Base-by-base conservation (phyloP, 805 yeast species). In the Debaryomyces maramus region DNA sequence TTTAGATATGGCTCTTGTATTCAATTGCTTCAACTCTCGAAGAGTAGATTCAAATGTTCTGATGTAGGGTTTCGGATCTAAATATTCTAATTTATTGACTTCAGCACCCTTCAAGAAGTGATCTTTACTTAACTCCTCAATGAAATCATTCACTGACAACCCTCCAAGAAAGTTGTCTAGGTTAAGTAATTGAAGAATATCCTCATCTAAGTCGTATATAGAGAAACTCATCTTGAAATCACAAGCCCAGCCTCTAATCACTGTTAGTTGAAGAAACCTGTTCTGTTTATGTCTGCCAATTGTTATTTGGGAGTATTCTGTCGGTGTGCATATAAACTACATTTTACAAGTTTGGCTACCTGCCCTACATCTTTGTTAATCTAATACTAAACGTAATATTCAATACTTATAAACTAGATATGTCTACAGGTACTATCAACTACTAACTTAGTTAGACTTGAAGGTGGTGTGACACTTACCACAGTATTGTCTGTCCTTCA, bases 401-500 rank as follows among this genome's bases (percentile, higher is more conserved):
- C 19, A n/a, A 22, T n/a, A 33, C 22, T n/a, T 33, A 23, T 13
- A 13, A 22, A 19, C 29, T 22, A 19, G 5, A 24, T 9, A 33
- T 19, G 17, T 33, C 23, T 13, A n/a, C 23, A n/a, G n/a, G 16
- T 33, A 17, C 36, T 23, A 33, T 35, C 13, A 35, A 19, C 16
- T 19, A 19, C 18, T 24, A 18, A 34, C 38, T 45, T 53, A 53
- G 46, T 50, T 52, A 39, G 58, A 67, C 70, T 82, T 85, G 79
- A 83, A 85, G 73, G 97, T 90, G 65, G 85, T 78, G 85, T 90
- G 97, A 81, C 99, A 93, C 81, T 87, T 89, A 80, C 99, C 99
- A 80, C 99, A 93, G 97, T 93, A 93, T 77, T 86, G 95, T 83
- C 99, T 90, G 85, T 85, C 90, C 72, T 80, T 76, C 91, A 87